These are phyloP conservation scores for Leishmania tropica DNA, from an alignment of 208 protist species.

Conservation along the genomic window DNA sequence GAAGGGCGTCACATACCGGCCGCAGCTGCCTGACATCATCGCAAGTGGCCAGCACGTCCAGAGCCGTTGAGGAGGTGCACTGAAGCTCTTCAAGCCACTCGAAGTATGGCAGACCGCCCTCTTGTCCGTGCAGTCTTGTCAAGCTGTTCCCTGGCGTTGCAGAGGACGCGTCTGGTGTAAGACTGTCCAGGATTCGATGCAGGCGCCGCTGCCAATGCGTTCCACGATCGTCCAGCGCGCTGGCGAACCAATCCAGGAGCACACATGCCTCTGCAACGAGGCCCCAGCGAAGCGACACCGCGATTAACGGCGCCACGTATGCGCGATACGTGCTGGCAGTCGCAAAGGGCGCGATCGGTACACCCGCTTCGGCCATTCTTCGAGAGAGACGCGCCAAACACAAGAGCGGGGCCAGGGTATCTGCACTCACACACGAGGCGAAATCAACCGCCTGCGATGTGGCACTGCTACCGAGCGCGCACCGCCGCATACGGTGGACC, in stretches of 20 bases:
- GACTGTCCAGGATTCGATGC: neutral
- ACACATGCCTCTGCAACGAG: conserved; percentile 14
- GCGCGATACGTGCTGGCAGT: conserved; percentile 5
- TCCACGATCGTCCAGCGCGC: conserved; percentile 16
- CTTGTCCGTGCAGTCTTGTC: neutral
- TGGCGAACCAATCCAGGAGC: conserved; percentile 29
- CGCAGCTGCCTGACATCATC: conserved; percentile 28
- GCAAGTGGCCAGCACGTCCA: conserved; percentile 29
- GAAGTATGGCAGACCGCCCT: conserved; percentile 7
- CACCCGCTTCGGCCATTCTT: conserved; percentile 1
- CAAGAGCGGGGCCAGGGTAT: neutral
- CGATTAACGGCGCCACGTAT: conserved; percentile 16
- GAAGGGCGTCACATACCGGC: conserved; percentile 35
- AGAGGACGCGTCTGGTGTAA: neutral
- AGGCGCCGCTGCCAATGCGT: conserved; percentile 25
- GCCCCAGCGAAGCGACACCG: conserved; percentile 24
- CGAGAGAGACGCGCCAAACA: conserved; percentile 5
- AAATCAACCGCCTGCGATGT: neutral
- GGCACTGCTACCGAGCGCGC: neutral
- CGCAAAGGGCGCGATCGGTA: neutral
- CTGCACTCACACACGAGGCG: neutral
- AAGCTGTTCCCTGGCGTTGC: neutral
- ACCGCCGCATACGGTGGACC: neutral
- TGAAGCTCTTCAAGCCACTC: conserved; percentile 10
- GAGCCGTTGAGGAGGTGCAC: conserved; percentile 15